Percentiles rank a stretch among this genome's conserved stretches.
These are phyloP conservation scores for Salvia sclarea DNA, from an alignment of 305 asterid species.

Conservation along the genomic window DNA sequence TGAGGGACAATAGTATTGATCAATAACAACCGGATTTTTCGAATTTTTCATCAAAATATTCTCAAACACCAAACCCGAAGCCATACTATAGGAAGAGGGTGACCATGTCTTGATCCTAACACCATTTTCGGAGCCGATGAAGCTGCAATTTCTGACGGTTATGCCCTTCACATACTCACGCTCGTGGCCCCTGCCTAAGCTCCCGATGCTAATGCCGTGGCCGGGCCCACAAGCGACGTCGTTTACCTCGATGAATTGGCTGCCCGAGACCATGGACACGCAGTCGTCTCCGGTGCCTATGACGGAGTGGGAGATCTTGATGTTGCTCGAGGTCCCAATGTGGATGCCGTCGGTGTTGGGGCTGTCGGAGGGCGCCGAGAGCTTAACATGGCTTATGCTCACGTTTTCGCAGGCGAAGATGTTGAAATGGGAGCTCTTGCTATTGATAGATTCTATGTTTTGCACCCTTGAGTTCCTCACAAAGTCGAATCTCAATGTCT, in stretches of 20 bases:
- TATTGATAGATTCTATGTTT: constrained; percentile 49
- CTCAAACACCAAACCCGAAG: constrained; percentile 46
- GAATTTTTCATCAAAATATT: constrained; percentile 47
- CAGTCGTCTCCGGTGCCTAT: constrained; percentile 73
- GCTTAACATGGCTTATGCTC: constrained; percentile 29
- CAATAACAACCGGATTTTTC: constrained; percentile 61
- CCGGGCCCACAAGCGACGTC: constrained; percentile 67
- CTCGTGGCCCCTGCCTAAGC: constrained; percentile 52
- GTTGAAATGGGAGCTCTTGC: constrained; percentile 61
- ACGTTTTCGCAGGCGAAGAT: constrained; percentile 53
- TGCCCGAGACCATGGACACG: constrained; percentile 59
- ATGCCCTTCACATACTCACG: constrained; percentile 49
- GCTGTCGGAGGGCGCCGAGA: constrained; percentile 54
- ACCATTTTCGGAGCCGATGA: constrained; percentile 57
- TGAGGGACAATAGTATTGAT: constrained; percentile 60
- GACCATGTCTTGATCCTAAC: constrained; percentile 81
- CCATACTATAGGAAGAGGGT: constrained; percentile 45
- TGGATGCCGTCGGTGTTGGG: constrained; percentile 78
- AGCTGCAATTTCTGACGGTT: constrained; percentile 48
- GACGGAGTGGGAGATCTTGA: constrained; percentile 35
- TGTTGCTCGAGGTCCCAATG: constrained; percentile 47
- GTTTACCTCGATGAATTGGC: constrained; percentile 39
- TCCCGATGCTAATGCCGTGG: constrained; percentile 69
- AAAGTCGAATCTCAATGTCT: constrained; percentile 62
- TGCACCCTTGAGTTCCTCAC: constrained; percentile 45